These are phyloP conservation scores for Fusarium gaditjirri DNA, from an alignment of 2,329 filamentous ascomycete species.

Conservation along the genomic window DNA sequence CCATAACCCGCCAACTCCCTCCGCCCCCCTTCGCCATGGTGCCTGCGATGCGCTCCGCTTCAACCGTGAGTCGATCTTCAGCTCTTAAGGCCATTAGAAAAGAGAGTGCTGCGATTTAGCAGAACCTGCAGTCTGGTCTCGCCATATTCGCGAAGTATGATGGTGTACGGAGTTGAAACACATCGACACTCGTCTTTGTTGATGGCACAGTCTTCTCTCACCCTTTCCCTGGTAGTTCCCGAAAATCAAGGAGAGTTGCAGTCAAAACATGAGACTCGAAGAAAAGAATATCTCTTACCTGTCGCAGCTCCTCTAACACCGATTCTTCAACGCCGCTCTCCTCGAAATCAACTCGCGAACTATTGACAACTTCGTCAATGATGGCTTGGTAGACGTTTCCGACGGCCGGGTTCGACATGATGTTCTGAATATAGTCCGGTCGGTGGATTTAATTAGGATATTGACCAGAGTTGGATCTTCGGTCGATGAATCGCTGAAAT, in stretches of 20 bases:
- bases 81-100: conserved; percentile 12
- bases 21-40: conserved; percentile 1
- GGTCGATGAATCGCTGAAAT: conserved; percentile 1
- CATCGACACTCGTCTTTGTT: conserved; percentile 25
- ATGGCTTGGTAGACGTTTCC: conserved; percentile 84
- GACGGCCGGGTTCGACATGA: conserved; percentile 68
- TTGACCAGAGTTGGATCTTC: not conserved
- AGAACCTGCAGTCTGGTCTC: not conserved
- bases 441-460: not conserved
- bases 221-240: conserved; percentile 18
- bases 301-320: conserved; percentile 86
- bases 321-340: conserved; percentile 91
- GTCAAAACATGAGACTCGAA: conserved; percentile 6
- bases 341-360: conserved; percentile 94
- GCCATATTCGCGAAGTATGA: not conserved
- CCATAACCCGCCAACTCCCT: conserved; percentile 45
- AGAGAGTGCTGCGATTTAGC: not conserved
- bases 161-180: not conserved
- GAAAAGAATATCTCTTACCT: conserved; percentile 69
- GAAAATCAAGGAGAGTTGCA: conserved; percentile 4
- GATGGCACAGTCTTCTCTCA: conserved; percentile 45
- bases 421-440: conserved; percentile 13
- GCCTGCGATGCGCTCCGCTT: conserved; percentile 8
- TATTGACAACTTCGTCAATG: conserved; percentile 88
- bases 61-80: conserved; percentile 9